A percentile compares a stretch with the other conserved stretches of the same genome.
Conservation (phyloP, 2,329 filamentous ascomycete species). For the Botrytis byssoidea region DNA sequence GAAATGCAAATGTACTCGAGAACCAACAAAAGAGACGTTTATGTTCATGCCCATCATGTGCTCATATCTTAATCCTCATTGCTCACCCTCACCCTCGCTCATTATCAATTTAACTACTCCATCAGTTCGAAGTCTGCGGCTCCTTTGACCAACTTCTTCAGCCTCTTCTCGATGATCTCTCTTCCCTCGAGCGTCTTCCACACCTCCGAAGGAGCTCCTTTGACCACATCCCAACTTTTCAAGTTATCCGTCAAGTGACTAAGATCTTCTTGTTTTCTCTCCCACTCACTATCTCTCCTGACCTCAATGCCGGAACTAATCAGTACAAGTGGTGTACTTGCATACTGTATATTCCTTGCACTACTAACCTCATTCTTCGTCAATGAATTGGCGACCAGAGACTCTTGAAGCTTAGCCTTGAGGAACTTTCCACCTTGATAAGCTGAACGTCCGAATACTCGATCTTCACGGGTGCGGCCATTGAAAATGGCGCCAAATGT, state of each 20-base stretch:
- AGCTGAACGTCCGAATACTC: slow-evolving; percentile 76
- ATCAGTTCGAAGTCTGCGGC: slow-evolving; percentile 5
- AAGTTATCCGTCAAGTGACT: slow-evolving; percentile 78
- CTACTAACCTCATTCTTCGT: slow-evolving; percentile 79
- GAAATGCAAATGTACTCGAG: neutral
- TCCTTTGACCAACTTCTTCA: slow-evolving; percentile 62
- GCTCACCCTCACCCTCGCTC: neutral
- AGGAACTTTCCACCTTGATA: slow-evolving; percentile 81
- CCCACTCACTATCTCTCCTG: slow-evolving; percentile 69
- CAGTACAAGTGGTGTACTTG: slow-evolving; percentile 73
- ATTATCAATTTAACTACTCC: neutral
- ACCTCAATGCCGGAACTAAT: slow-evolving; percentile 78
- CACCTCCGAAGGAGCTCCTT: slow-evolving; percentile 79
- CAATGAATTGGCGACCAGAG: slow-evolving; percentile 79
- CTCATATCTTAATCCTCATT: neutral
- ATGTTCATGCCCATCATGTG: neutral
- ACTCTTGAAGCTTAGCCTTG: slow-evolving; percentile 91
- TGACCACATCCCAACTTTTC: slow-evolving; percentile 81
- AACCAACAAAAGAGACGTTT: neutral
- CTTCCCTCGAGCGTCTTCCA: slow-evolving; percentile 77
- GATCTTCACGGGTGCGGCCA: slow-evolving; percentile 76
- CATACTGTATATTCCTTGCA: slow-evolving; percentile 74
- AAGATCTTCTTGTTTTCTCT: slow-evolving; percentile 79
- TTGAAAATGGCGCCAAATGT: slow-evolving; percentile 78
- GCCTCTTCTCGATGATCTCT: slow-evolving; percentile 72